Base-by-base conservation (phyloP, 495 filamentous ascomycete species). In the Evernia prunastri region DNA sequence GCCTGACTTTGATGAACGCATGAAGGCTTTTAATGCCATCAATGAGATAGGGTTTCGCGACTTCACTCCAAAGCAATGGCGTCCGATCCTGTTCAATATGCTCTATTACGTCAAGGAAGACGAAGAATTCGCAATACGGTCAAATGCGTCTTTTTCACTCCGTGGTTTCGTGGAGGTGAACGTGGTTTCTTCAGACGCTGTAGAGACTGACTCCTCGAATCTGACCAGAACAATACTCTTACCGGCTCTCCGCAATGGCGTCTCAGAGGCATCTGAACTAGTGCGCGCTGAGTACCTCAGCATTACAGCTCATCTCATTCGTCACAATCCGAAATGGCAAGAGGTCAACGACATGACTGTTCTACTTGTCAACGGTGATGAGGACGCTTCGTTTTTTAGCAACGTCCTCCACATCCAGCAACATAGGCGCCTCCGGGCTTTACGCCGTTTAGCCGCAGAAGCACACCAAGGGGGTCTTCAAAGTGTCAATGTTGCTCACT, bases 371-470 rank as follows among this genome's bases (percentile, higher is more conserved):
- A 84, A 80, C 4, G 84, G 88, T 59, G 93, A 96, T 53, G 85
- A 96, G 45, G 91, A 97, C 70, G 88, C 91, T 4, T 94, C 88
- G 11, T 96, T 97, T 77, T 97, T 97, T 77, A 88, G 79, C 73
- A 96, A 96, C 66, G 83, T 96, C 47, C 80, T 97, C 18, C 91
- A 95, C 63, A 93, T 95, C 56, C 95, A 96, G 65, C 87, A 92
- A 53, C 88, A 94, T 61, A 86, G 91, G 67, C 89, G 95, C 66
- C 81, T 94, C 33, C 84, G 90, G 63, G 94, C 95, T 13, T 75
- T 97, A 29, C 88, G 89, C 51, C 78, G 89, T 54, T 76, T 98
- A 25, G 86, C 89, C 56, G 75, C 75, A 15, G 85, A 86, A 60
- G 88, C 88, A 40, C 71, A 78, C 5, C 81, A 82, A 59, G 81